Base-by-base conservation (phyloP, 352 stramenopile species). In the Globisporangium radiosum region DNA sequence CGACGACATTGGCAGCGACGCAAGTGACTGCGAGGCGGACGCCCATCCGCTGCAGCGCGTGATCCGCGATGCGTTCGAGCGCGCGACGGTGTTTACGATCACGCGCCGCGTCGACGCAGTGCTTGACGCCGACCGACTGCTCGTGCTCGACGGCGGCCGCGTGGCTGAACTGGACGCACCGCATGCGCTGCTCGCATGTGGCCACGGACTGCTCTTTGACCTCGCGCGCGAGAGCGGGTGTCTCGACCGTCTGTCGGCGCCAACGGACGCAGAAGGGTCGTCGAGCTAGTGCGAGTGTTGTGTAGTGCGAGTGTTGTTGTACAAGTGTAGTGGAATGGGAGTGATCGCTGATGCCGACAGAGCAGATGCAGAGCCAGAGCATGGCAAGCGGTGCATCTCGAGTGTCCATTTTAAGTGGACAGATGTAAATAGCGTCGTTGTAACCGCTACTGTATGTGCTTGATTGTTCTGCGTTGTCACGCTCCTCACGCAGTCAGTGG, bases 91-190 rank as follows among this genome's bases (percentile, higher is more conserved):
- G 19, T 60, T 99, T 25, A 98, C 96, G 3, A 97, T 99, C 58
- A 96, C 97, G 9, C 97, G 99, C 70, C 82, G 96, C 11, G 71
- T 99, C 15, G 89, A 99, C 60, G 98, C 97, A 15, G 93, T 99
- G 63, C 97, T 98, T 54, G 95, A 98, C 70, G 97, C 92, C 50
- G 95, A 99, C 68, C 80, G 81, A 13, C 94, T 99, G 52, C 72
- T 99, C 44, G 96, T 99, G 7, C 85, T 99, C 62, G 95, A 98
- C 60, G 67, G 87, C 38, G 96, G 97, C 10, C 69, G 73, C 47
- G 78, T 95, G 15, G 88, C 79, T 7, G 88, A 98, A 62, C 89
- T 93, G 59, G 95, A 87, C 40, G 50, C 82, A 7, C 92, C 94
- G 15, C 50, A 63, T 25, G 71, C 84, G 40, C 66, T 99, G n/a